Percentiles rank a stretch among this genome's conserved stretches.
These are phyloP conservation scores for Scortechinia acanthostroma DNA, from an alignment of 2,329 filamentous ascomycete species.

Conservation along the genomic window DNA sequence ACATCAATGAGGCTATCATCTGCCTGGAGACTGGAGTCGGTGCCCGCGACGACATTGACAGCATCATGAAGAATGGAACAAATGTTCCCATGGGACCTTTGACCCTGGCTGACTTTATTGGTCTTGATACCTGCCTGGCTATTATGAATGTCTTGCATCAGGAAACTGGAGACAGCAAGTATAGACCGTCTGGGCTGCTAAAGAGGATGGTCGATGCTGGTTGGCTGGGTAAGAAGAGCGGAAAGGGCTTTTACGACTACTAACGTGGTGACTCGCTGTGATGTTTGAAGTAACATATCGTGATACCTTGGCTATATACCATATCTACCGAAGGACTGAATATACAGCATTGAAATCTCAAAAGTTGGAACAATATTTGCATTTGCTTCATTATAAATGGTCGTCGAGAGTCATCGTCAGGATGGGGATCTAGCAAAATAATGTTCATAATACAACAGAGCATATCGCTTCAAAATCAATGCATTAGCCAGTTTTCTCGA, in stretches of 20 bases:
- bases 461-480: too few relatives aligned
- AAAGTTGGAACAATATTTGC: too few relatives aligned
- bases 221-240: constrained; percentile 95
- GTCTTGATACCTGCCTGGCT: constrained; percentile 86
- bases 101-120: constrained; percentile 91
- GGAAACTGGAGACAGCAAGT: constrained; percentile 93
- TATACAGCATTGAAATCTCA: too few relatives aligned
- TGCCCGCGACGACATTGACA: constrained; percentile 82
- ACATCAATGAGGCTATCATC: constrained; percentile 96
- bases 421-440: too few relatives aligned
- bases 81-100: constrained; percentile 97
- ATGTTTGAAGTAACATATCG: too few relatives aligned
- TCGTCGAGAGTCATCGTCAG: too few relatives aligned
- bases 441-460: too few relatives aligned
- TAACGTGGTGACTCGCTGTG: too few relatives aligned
- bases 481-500: too few relatives aligned
- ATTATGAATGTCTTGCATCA: constrained; percentile 94
- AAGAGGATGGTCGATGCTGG: constrained; percentile 96
- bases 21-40: constrained; percentile 92
- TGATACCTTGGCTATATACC: too few relatives aligned
- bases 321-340: too few relatives aligned
- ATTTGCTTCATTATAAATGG: too few relatives aligned
- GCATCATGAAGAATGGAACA: constrained; percentile 98
- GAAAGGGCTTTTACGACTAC: constrained; percentile 93
- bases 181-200: constrained; percentile 79